Evolutionary conservation across 257 asterid species (phyloP), one percentile per base, ranked within the genome.

Genomic region (Lycium ferocissimum): DNA sequence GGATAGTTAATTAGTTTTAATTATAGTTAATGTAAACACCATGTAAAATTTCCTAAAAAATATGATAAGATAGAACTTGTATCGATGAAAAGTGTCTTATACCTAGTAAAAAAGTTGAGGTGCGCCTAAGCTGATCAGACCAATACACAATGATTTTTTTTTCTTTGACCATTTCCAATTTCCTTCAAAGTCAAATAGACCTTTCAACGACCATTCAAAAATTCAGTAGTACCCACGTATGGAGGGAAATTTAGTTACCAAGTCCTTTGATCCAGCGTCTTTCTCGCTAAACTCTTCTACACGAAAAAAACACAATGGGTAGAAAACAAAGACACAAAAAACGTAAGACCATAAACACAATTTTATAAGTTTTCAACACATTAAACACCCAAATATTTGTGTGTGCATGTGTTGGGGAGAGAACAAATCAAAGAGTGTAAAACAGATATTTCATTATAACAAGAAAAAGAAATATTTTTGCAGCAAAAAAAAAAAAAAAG

Each of bases 401-500:
- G 80, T 76, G 82, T 76, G 82, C 65, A 53, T 53, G 82, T 76
- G 82, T 53, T 51, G 82, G 65, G 82, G 82, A 75, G 6, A 9
- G 1, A 33, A 75, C 40, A 75, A n/a, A 72, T 40, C 35, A 43
- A 72, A 71, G 4, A n/a, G 3, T 72, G 10, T 43, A 9, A 72
- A 40, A 4, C 57, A 4, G 37, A n/a, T 43, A 72, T n/a, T 11
- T 45, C 18, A 67, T 6, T 35, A 73, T 6, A 45, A 73, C 1
- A 67, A 40, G 22, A 49, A 49, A 75, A 49, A 75, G 53, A 37
- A 38, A 38, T 38, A 7, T 37, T 69, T 69, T 69, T 33, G n/a
- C n/a, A n/a, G n/a, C n/a, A n/a, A n/a, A 65, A 65, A n/a, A 12
- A 65, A 65, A 63, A 63, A 3, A 59, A 8, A 53, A 26, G 33